These are phyloP conservation scores for Aureobasidium uvarum DNA, from an alignment of 2,329 filamentous ascomycete species.

Conservation along the genomic window DNA sequence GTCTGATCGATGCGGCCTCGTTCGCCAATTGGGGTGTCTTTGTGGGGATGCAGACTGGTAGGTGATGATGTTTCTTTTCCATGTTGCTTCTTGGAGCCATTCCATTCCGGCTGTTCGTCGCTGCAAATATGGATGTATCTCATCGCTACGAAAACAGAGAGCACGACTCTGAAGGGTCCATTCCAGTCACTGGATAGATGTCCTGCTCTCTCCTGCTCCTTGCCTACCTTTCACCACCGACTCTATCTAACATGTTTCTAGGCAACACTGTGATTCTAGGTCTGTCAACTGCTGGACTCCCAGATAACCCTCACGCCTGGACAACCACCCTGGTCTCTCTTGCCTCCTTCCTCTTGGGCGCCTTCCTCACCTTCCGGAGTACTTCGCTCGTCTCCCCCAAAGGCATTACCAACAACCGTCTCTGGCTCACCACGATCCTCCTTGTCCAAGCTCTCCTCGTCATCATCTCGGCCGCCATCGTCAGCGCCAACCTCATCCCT, in stretches of 20 bases:
- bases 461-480: slow-evolving; percentile 53
- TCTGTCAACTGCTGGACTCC: slow-evolving; percentile 56
- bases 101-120: neutral
- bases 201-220: neutral
- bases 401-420: slow-evolving; percentile 38
- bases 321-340: slow-evolving; percentile 56
- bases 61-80: slow-evolving; percentile 21
- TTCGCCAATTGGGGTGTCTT: slow-evolving; percentile 53
- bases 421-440: slow-evolving; percentile 51
- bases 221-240: neutral
- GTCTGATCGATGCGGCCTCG: slow-evolving; percentile 49
- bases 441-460: slow-evolving; percentile 54
- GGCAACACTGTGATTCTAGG: slow-evolving; percentile 65
- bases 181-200: neutral
- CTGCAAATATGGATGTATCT: neutral
- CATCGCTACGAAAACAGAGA: too few species aligned
- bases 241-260: slow-evolving; percentile 30
- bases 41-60: slow-evolving; percentile 55
- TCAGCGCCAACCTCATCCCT: slow-evolving; percentile 49
- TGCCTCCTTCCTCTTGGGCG: slow-evolving; percentile 54
- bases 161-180: neutral
- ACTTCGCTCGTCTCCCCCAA: slow-evolving; percentile 41
- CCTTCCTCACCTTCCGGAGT: slow-evolving; percentile 47
- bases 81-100: neutral
- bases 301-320: slow-evolving; percentile 53